Conservation (phyloP, 2,329 filamentous ascomycete genomes). For the Teratosphaeria epicoccoides region DNA sequence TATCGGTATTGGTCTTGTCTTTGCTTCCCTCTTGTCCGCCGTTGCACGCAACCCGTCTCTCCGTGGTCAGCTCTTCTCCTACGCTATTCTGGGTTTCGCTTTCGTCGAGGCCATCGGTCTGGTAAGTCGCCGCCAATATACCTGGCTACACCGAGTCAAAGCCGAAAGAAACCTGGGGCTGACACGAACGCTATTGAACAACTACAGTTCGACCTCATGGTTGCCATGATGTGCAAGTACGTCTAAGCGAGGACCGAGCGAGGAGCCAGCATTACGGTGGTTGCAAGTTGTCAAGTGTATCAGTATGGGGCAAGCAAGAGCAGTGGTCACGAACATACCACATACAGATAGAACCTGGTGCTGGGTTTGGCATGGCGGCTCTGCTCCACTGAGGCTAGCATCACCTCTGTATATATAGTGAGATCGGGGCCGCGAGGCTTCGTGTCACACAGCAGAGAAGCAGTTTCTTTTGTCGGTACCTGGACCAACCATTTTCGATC, state of each 20-base stretch:
- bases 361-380: background rate
- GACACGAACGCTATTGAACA: background rate
- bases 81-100: slow-evolving; percentile 90
- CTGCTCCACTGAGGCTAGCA: background rate
- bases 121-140: slow-evolving; percentile 3
- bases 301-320: slow-evolving; percentile 14
- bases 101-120: slow-evolving; percentile 83
- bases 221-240: slow-evolving; percentile 81
- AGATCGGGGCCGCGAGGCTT: background rate
- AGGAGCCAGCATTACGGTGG: slow-evolving; percentile 4
- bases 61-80: slow-evolving; percentile 90
- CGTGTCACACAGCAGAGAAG: background rate
- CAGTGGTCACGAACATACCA: slow-evolving; percentile 1
- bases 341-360: background rate
- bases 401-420: background rate
- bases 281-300: slow-evolving; percentile 9
- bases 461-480: background rate
- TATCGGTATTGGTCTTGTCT: slow-evolving; percentile 93
- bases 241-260: slow-evolving; percentile 20
- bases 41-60: slow-evolving; percentile 91
- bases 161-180: background rate
- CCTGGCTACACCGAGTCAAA: background rate
- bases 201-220: slow-evolving; percentile 63
- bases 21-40: slow-evolving; percentile 78
- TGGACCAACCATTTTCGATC: background rate